phyloP scores from a whole-genome alignment of 2,329 filamentous ascomycete genomes.

The Xylogone sp. region DNA sequence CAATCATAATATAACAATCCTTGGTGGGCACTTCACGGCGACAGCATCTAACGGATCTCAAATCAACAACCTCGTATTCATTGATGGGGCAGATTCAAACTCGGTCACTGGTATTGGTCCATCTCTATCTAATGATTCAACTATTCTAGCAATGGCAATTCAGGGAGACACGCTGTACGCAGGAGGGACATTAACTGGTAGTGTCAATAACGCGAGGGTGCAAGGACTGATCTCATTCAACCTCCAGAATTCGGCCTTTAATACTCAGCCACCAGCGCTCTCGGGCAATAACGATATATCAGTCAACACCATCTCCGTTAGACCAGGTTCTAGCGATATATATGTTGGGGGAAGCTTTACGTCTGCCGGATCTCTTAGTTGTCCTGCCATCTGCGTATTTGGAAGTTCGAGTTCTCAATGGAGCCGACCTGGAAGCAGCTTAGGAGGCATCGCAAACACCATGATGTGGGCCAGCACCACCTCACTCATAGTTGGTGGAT shows the following conservation, averaged over 20 bases:
- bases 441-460: slow-evolving; percentile 66
- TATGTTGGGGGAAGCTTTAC: slow-evolving; percentile 85
- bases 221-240: slow-evolving; percentile 80
- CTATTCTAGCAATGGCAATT: slow-evolving; percentile 68
- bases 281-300: slow-evolving; percentile 61
- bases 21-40: slow-evolving; percentile 83
- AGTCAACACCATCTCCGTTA: slow-evolving; percentile 73
- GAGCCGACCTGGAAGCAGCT: slow-evolving; percentile 70
- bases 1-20: slow-evolving; percentile 74
- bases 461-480: slow-evolving; percentile 75
- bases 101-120: slow-evolving; percentile 65
- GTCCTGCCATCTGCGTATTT: slow-evolving; percentile 78
- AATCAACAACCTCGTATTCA: slow-evolving; percentile 76
- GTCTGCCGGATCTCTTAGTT: slow-evolving; percentile 78
- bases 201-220: slow-evolving; percentile 56
- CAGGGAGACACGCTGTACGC: slow-evolving; percentile 70
- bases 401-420: slow-evolving; percentile 69
- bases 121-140: slow-evolving; percentile 67
- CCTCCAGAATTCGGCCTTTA: slow-evolving; percentile 59
- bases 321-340: slow-evolving; percentile 67
- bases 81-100: slow-evolving; percentile 70
- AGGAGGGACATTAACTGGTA: slow-evolving; percentile 76
- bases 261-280: slow-evolving; percentile 71
- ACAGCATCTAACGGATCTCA: slow-evolving; percentile 63
- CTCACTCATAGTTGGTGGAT: slow-evolving; percentile 72